Conservation (phyloP, 192 early-diverging fungal species). For the Geosiphon pyriformis region DNA sequence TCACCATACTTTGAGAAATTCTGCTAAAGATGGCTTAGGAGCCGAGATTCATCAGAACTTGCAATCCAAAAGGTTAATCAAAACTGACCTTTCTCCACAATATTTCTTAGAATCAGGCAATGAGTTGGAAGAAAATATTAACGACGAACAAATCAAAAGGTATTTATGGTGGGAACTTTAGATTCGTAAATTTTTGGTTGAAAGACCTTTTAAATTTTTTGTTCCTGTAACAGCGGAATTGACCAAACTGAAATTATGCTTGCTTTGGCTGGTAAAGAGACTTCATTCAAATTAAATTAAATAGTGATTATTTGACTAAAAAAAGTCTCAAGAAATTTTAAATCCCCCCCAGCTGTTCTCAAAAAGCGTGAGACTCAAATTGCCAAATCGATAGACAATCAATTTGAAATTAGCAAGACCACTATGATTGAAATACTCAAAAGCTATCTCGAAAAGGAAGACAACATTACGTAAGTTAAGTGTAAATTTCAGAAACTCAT, state of each 20-base stretch:
- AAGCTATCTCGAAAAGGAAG: conserved; percentile 2
- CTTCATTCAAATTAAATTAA: neutral
- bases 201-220: neutral
- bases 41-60: too few species aligned
- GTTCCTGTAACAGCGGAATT: neutral
- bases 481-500: too few species aligned
- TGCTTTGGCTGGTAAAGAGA: neutral
- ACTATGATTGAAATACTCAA: neutral
- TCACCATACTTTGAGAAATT: neutral
- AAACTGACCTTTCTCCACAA: too few species aligned
- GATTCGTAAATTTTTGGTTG: neutral
- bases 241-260: neutral
- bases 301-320: neutral
- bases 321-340: neutral
- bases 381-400: conserved; percentile 7
- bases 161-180: neutral
- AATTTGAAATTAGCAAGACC: conserved; percentile 7
- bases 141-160: neutral
- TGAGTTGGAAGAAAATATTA: neutral
- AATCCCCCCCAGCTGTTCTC: neutral
- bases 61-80: too few species aligned
- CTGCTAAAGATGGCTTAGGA: too few species aligned
- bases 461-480: neutral
- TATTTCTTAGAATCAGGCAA: conserved; percentile 7
- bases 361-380: conserved; percentile 21